Base-by-base conservation (phyloP, 768 basidiomycete genomes). In the Hypholoma sublateritium region DNA sequence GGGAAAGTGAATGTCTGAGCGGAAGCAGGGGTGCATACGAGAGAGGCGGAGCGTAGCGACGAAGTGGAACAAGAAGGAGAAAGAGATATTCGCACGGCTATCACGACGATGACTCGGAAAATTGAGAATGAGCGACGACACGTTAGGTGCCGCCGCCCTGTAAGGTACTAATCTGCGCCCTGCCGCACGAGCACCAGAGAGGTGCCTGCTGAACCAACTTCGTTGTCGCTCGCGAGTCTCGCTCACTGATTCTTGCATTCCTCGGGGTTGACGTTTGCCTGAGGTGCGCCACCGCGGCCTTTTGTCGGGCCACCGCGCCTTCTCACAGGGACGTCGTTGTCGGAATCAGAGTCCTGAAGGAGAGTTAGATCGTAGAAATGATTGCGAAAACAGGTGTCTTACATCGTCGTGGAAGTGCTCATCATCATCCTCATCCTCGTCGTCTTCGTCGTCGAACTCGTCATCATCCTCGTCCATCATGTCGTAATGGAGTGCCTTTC, bases 221-320 rank as follows among this genome's bases (percentile, higher is more conserved):
- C 28, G 28, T 5, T 6, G 39, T 16, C 39, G 39, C 17, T 14
- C 16, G 5, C 39, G 39, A 6, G 39, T 14, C 16, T 41, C 39
- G 43, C 25, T 70, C 57, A 95, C 87, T 95, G 93, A 70, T 94
- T 89, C 78, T 93, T 93, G 81, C 93, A 95, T 71, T 95, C 93
- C 68, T 93, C 88, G 1, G 91, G 85, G 69, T 91, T 87, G 55
- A 80, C 80, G 62, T 81, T 81, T 35, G 72, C 79, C 7, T 70
- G 74, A 32, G 67, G 61, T 13, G 57, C 71, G 7, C 74, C 73
- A 39, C 74, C 77, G 55, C 82, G 80, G 49, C 80, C 80, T 71
- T 85, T 17, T 41, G 13, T 88, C 62, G 84, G 78, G 59, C 80
- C 80, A 21, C 71, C 82, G 54, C 84, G 83, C 56, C 83, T 79